phyloP scores from a whole-genome alignment of 1,284 basidiomycete species.

The Puccinia novopanici region DNA sequence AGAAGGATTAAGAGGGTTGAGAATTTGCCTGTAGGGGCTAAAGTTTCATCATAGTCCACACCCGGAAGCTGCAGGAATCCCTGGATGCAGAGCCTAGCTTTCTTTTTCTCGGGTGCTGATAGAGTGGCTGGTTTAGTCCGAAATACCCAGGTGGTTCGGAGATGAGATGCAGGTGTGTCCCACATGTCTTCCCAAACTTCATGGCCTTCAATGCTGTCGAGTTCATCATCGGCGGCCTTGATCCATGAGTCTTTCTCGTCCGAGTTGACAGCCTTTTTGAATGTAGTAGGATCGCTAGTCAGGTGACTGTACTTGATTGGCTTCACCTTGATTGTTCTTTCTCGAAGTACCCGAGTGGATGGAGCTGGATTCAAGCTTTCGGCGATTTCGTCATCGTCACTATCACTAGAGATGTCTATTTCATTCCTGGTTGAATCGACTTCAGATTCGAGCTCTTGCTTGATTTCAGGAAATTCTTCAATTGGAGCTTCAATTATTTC shows the following conservation, averaged over 20 bases:
- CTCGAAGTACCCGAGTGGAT: too few relatives aligned
- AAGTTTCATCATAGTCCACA: slow-evolving; percentile 62
- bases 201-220: background rate
- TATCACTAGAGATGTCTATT: too few relatives aligned
- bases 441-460: too few relatives aligned
- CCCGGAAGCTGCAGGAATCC: slow-evolving; percentile 62
- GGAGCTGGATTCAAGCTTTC: too few relatives aligned
- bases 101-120: slow-evolving; percentile 58
- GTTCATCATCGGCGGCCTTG: background rate
- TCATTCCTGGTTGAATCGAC: too few relatives aligned
- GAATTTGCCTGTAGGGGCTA: slow-evolving; percentile 60
- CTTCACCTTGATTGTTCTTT: background rate
- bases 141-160: slow-evolving; percentile 61
- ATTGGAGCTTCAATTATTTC: background rate
- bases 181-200: background rate
- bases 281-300: background rate
- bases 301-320: background rate
- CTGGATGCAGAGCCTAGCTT: slow-evolving; percentile 61
- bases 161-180: background rate
- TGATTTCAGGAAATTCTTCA: background rate
- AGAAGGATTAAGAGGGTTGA: slow-evolving; percentile 59
- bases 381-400: too few relatives aligned
- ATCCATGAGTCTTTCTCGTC: background rate
- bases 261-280: background rate
- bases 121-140: slow-evolving; percentile 59